phyloP scores from a whole-genome alignment of 2,329 filamentous ascomycete genomes.

The Emergomyces orientalis region DNA sequence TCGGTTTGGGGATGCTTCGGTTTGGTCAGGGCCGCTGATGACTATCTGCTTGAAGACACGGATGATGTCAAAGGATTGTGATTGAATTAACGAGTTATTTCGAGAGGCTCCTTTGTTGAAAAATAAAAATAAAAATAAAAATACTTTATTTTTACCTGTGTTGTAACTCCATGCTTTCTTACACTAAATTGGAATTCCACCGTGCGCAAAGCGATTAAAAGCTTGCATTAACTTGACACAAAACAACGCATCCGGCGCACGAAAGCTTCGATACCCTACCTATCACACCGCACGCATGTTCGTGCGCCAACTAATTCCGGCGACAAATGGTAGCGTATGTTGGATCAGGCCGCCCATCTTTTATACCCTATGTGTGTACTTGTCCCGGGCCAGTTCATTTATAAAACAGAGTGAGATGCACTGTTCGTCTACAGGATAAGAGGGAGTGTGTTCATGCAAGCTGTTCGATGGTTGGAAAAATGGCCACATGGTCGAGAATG shows the following conservation, averaged over 20 bases:
- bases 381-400: neutral
- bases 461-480: neutral
- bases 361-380: neutral
- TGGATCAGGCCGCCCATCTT: neutral
- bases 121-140: too few species aligned
- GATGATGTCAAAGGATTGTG: neutral
- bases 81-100: neutral
- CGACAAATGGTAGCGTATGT: neutral
- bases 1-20: too few species aligned
- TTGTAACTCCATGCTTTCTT: neutral
- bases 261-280: neutral
- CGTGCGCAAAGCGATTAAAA: neutral
- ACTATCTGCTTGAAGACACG: neutral
- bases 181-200: too few species aligned
- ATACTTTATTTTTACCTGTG: too few species aligned
- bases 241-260: neutral
- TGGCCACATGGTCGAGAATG: neutral
- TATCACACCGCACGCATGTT: neutral
- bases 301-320: neutral
- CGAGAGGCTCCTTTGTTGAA: neutral
- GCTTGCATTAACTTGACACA: neutral
- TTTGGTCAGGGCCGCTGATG: too few species aligned
- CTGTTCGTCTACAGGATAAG: neutral
- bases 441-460: neutral
- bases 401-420: neutral